Base-by-base conservation (phyloP, 352 stramenopile species). In the Globisporangium alternatum region DNA sequence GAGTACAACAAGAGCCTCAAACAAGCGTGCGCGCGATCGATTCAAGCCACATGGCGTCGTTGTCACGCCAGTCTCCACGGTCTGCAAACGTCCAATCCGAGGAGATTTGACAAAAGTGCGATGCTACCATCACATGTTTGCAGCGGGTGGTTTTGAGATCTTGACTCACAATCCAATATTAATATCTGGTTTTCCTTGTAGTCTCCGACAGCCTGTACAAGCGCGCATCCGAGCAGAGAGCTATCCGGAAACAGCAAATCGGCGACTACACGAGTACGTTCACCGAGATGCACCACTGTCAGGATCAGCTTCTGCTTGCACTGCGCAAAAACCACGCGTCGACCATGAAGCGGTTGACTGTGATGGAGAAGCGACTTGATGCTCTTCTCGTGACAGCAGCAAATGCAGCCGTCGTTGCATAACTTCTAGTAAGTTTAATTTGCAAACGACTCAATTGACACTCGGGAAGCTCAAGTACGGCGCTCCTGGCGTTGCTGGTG, bases 21-120 rank as follows among this genome's bases (percentile, higher is more conserved):
- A 33, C 56, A 76, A 39, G 67, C 81, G 1, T 87, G 81, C 22
- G 78, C 81, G 15, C 65, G 65, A n/a, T 81, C 80, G 6, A 93
- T 93, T 51, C 84, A 93, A 53, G 70, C 69, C 6, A 63, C 74
- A 0, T 93, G 84, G 84, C 68, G 67, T 13, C 67, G 66, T 51
- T 83, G 70, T 30, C 39, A 62, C 37, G 51, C 64, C 3, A 51
- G 35, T 39, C 59, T 45, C 1, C 31, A 45, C 17, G 39, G 22
- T 12, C 41, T 57, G 1, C 48, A 62, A 13, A 31, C 3, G 17
- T 52, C 54, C 2, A 53, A 59, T 31, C 39, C 47, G 19, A 49
- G 28, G 47, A 45, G 45, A 30, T 60, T 75, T 53, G 45, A 28
- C 52, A 73, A 70, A 56, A 33, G 76, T 83, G 9, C 13, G 28